Conservation (phyloP, 495 filamentous ascomycete species). For the Lentithecium fluviatile region DNA sequence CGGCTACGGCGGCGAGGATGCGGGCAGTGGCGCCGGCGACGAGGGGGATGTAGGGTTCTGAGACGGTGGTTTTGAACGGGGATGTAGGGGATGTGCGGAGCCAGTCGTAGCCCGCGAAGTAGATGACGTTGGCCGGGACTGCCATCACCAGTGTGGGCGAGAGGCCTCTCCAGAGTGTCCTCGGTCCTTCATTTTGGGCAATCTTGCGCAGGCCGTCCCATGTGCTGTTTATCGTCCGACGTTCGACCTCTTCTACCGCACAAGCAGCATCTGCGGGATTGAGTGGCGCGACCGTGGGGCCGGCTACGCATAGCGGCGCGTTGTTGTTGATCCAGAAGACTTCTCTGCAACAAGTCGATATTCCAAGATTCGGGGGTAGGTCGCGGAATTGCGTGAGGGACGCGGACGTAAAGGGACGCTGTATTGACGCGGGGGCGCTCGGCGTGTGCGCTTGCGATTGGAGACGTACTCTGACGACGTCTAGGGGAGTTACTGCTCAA, state of each 20-base stretch:
- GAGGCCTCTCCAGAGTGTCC: constrained; percentile 88
- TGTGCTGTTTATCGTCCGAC: constrained; percentile 82
- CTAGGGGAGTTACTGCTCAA: constrained; percentile 80
- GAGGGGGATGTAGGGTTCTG: constrained; percentile 71
- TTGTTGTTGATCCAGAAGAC: constrained; percentile 95
- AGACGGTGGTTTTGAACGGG: constrained; percentile 50
- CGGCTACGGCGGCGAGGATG: constrained; percentile 73
- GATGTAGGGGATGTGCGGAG: constrained; percentile 68
- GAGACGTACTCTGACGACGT: constrained; percentile 92
- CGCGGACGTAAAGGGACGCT: constrained; percentile 40
- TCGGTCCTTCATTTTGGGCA: constrained; percentile 86
- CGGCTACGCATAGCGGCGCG: constrained; percentile 74
- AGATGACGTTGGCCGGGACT: constrained; percentile 93
- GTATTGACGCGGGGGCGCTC: constrained; percentile 35
- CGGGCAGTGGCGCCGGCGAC: constrained; percentile 76
- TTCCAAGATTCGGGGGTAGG: constrained; percentile 74
- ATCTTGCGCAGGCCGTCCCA: constrained; percentile 93
- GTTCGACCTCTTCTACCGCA: constrained; percentile 80
- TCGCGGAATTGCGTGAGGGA: constrained; percentile 57
- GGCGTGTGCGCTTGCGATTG: constrained; percentile 71
- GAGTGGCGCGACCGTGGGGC: constrained; percentile 41
- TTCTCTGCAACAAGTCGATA: constrained; percentile 93
- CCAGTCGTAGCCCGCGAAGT: constrained; percentile 98
- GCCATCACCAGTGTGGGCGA: constrained; percentile 93
- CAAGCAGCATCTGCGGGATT: constrained; percentile 60